Conservation (phyloP, 2,329 filamentous ascomycete species). For the Xylariaceae sp. region DNA sequence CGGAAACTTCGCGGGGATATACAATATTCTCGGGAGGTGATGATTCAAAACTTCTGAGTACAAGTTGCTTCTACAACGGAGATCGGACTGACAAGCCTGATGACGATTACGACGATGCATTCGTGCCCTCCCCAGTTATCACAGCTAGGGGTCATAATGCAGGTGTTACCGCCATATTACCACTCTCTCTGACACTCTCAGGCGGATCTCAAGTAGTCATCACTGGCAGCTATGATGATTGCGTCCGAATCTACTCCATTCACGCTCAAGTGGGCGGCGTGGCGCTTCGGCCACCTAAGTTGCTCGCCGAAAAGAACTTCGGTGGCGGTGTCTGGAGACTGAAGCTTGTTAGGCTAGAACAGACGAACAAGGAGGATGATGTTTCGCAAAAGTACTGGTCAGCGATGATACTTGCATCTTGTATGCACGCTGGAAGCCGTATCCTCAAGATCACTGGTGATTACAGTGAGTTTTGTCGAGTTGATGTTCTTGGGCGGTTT, state of each 20-base stretch:
- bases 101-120: constrained; percentile 22
- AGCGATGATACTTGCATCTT: constrained; percentile 75
- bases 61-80: constrained; percentile 39
- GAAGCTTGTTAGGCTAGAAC: constrained; percentile 58
- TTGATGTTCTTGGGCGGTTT: constrained; percentile 73
- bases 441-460: constrained; percentile 58
- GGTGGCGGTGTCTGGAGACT: constrained; percentile 88
- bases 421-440: constrained; percentile 87
- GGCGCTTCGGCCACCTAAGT: constrained; percentile 49
- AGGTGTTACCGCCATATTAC: constrained; percentile 86
- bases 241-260: constrained; percentile 70
- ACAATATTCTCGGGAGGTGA: constrained; percentile 75
- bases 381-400: constrained; percentile 29
- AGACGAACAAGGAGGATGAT: constrained; percentile 28
- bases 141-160: constrained; percentile 69
- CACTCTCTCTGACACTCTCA: constrained; percentile 55
- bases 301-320: constrained; percentile 70
- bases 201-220: constrained; percentile 65
- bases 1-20: constrained; percentile 32
- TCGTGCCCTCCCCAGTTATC: constrained; percentile 34
- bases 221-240: constrained; percentile 92
- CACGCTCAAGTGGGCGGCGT: constrained; percentile 49
- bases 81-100: constrained; percentile 12
- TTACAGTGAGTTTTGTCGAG: constrained; percentile 56
- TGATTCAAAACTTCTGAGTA: constrained; percentile 66